These are phyloP conservation scores for Podospora anserina DNA, from an alignment of 495 filamentous ascomycete genomes.

Conservation along the genomic window DNA sequence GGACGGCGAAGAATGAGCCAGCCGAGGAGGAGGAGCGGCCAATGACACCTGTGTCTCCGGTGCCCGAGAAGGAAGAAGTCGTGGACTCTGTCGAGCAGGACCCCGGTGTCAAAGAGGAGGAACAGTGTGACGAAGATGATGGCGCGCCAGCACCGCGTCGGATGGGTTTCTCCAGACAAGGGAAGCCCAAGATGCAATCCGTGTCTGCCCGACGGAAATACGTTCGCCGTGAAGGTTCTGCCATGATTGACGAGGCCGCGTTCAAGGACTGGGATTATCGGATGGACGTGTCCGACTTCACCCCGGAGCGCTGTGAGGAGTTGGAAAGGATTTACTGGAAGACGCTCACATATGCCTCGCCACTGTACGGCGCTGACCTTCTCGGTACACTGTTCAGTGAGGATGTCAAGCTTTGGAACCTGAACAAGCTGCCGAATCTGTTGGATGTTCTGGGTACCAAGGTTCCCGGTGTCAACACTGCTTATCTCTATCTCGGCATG, in stretches of 20 bases:
- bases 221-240: constrained; percentile 68
- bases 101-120: constrained; percentile 43
- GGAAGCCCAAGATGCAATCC: constrained; percentile 51
- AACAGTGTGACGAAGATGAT: constrained; percentile 43
- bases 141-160: constrained; percentile 35
- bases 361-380: constrained; percentile 96
- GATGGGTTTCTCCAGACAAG: constrained; percentile 41
- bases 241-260: constrained; percentile 74
- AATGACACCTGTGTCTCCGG: constrained; percentile 56
- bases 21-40: constrained; percentile 45
- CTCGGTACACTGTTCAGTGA: constrained; percentile 95
- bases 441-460: constrained; percentile 93
- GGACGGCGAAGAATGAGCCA: constrained; percentile 30
- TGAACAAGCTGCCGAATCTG: constrained; percentile 88
- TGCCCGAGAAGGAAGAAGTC: constrained; percentile 40
- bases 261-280: constrained; percentile 89
- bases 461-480: constrained; percentile 95
- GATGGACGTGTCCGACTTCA: constrained; percentile 81
- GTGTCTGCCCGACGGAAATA: constrained; percentile 70
- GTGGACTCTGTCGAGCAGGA: constrained; percentile 47
- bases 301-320: constrained; percentile 86
- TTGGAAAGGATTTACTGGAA: constrained; percentile 95
- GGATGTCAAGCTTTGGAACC: constrained; percentile 80
- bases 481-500: constrained; percentile 98
- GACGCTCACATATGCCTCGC: constrained; percentile 87